These are phyloP conservation scores for Cladosporium cucumerinum DNA, from an alignment of 2,329 filamentous ascomycete genomes.

Conservation along the genomic window DNA sequence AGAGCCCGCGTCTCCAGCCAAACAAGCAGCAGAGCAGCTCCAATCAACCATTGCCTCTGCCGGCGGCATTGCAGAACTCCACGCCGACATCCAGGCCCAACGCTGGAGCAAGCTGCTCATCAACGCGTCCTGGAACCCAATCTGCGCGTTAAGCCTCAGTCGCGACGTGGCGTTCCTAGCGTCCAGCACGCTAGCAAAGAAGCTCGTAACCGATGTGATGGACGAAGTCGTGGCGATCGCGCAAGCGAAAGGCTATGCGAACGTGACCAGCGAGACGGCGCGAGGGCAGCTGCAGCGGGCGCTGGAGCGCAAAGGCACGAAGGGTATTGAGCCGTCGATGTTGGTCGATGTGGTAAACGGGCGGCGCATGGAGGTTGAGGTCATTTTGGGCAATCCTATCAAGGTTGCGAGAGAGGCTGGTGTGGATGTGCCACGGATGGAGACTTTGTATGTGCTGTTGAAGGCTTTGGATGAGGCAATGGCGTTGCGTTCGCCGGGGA, in stretches of 20 bases:
- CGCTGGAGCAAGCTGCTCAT: conserved; percentile 61
- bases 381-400: conserved; percentile 49
- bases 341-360: conserved; percentile 44
- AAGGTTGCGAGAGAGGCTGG: conserved; percentile 40
- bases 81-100: conserved; percentile 54
- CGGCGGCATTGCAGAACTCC: conserved; percentile 48
- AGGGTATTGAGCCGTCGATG: conserved; percentile 50
- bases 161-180: conserved; percentile 52
- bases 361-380: conserved; percentile 49
- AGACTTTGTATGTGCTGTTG: conserved; percentile 45
- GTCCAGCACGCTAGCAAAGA: conserved; percentile 38
- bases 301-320: conserved; percentile 34
- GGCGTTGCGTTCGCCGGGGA: conserved; percentile 23
- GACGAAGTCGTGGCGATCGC: conserved; percentile 45
- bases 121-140: conserved; percentile 61
- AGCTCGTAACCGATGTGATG: conserved; percentile 43
- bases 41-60: conserved; percentile 34
- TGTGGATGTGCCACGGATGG: conserved; percentile 42
- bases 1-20: not conserved
- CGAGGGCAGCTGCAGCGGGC: conserved; percentile 23
- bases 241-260: conserved; percentile 38
- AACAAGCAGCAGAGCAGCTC: conserved; percentile 30
- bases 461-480: conserved; percentile 42
- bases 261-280: conserved; percentile 34
- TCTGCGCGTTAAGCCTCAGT: conserved; percentile 52